Evolutionary conservation across 345 rosid species (phyloP), one percentile per base, ranked within the genome.

Genomic region (Geranium rotundifolium): DNA sequence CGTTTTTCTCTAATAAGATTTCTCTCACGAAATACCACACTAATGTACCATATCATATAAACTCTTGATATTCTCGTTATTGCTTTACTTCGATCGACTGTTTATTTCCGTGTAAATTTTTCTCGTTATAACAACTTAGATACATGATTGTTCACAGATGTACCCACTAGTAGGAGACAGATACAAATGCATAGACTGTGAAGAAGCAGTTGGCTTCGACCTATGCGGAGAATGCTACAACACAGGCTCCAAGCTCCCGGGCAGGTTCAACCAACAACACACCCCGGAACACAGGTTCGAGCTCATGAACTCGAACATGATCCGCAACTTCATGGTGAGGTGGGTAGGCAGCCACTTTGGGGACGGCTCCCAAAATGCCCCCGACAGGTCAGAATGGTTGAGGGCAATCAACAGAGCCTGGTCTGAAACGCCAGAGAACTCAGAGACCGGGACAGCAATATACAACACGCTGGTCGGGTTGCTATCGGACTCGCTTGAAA

Each of bases 221-320:
- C 95, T 92, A 30, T 89, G 98, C 69, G 82, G 85, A 71, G 85
- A 79, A 59, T 92, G 95, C 77, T 87, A 81, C 70, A 80, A 76
- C 62, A 79, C 81, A 62, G 56, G 67, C 57, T 77, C 82, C 6
- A 84, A 78, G 71, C 79, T 71, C 64, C 86, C 93, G 1, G 96
- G 98, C 57, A 81, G 96, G 58, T 92, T 92, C 73, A 92, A 89
- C 73, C 95, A 92, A 75, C 86, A 85, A 63, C 98, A 92, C 79
- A 85, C 80, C 27, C 81, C 91, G 17, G 93, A 87, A 30, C 98
- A 92, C 70, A 79, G 69, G 72, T 62, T 89, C 63, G 64, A 67
- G 77, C 81, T 13, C 12, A 61, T 65, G 0, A 30, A 61, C 19
- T 27, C 23, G 3, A 4, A 0, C 29, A 5, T 3, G 5, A 7